These are phyloP conservation scores for Naganishia vishniacii DNA, from an alignment of 768 basidiomycete species.

Conservation along the genomic window DNA sequence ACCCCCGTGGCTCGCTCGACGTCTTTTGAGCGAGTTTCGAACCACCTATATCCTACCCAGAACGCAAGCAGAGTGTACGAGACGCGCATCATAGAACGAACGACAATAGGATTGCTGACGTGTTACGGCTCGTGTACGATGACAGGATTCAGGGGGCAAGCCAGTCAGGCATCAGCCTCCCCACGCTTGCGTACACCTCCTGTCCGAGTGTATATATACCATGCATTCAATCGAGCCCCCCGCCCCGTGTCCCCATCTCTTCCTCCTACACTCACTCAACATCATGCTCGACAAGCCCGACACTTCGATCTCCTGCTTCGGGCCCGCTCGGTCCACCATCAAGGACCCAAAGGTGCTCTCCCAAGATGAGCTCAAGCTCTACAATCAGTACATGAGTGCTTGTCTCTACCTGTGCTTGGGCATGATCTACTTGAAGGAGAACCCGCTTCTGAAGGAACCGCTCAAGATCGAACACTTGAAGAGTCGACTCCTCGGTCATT, in stretches of 20 bases:
- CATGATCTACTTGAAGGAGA: slow-evolving; percentile 24
- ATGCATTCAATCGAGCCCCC: too few relatives aligned
- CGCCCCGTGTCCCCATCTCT: neutral
- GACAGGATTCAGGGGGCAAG: too few relatives aligned
- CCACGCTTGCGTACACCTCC: too few relatives aligned
- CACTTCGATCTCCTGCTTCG: slow-evolving; percentile 27
- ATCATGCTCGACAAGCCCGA: slow-evolving; percentile 10
- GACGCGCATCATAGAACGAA: too few relatives aligned
- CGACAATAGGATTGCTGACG: too few relatives aligned
- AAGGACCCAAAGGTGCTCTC: slow-evolving; percentile 29
- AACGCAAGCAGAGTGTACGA: too few relatives aligned
- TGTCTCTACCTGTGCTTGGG: slow-evolving; percentile 35
- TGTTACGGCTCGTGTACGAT: too few relatives aligned
- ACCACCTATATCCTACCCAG: too few relatives aligned
- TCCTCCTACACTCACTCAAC: neutral
- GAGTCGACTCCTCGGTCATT: slow-evolving; percentile 71
- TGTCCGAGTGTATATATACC: too few relatives aligned
- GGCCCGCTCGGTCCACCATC: slow-evolving; percentile 37
- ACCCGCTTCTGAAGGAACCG: slow-evolving; percentile 34
- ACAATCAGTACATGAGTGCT: slow-evolving; percentile 40
- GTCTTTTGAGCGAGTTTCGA: too few relatives aligned
- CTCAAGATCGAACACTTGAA: slow-evolving; percentile 66
- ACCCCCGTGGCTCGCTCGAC: too few relatives aligned
- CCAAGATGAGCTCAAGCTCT: slow-evolving; percentile 39
- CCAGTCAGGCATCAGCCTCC: too few relatives aligned